phyloP scores from a whole-genome alignment of 2,329 filamentous ascomycete species.

The Colletotrichum lindemuthianum region DNA sequence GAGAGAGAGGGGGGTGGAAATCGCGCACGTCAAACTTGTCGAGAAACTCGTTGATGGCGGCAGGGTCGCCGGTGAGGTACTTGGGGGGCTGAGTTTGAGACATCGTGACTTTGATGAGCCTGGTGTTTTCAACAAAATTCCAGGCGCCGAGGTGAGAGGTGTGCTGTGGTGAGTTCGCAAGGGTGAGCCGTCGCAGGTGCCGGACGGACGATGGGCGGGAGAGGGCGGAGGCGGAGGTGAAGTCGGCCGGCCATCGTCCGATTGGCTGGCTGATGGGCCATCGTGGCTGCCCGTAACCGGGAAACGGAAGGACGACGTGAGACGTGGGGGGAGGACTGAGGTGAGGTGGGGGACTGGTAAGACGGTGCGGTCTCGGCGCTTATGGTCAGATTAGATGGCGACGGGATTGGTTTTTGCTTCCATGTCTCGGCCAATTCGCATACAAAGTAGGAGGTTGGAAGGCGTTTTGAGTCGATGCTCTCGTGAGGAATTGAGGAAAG shows the following conservation, averaged over 20 bases:
- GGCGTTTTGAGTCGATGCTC: too few species aligned
- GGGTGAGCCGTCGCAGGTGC: constrained; percentile 11
- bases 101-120: constrained; percentile 41
- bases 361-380: constrained; percentile 20
- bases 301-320: constrained; percentile 11
- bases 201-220: constrained; percentile 13
- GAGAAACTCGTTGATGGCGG: constrained; percentile 83
- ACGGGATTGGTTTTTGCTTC: neutral
- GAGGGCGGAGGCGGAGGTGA: constrained; percentile 9
- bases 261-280: constrained; percentile 16
- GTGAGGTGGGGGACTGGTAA: constrained; percentile 7
- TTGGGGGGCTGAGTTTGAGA: constrained; percentile 52
- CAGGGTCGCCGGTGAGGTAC: constrained; percentile 81
- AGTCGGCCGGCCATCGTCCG: constrained; percentile 33
- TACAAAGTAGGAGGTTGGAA: too few species aligned
- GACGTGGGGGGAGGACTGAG: neutral
- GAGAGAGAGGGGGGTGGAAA: constrained; percentile 23
- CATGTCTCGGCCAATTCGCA: neutral
- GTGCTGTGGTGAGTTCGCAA: constrained; percentile 23
- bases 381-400: constrained; percentile 1
- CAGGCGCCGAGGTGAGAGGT: neutral
- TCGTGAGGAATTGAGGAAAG: too few species aligned
- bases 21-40: constrained; percentile 88
- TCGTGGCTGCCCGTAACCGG: neutral
- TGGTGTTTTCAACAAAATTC: constrained; percentile 21